Base-by-base conservation (phyloP, 306 rosid species). In the Glycine tomentella region DNA sequence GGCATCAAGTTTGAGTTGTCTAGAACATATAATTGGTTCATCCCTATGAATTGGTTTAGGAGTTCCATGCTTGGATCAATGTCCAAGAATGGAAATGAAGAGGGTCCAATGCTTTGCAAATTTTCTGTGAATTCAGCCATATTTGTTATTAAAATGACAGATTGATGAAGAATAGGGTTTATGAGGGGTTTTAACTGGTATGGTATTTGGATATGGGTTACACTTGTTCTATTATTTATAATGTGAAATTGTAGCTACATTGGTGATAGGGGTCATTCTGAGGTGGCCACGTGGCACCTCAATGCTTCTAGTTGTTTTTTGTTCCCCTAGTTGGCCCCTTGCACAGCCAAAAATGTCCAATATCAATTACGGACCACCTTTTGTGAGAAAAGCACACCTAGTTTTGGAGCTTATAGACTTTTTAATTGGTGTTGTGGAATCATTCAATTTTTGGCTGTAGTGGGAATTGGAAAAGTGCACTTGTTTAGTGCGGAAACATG, bases 41-140 rank as follows among this genome's bases (percentile, higher is more conserved):
- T 42, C 7, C 87, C 89, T 15, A 86, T 74, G 84, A 82, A 85
- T 25, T 89, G 95, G 69, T 78, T 81, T 17, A 86, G 61, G 1
- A 85, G 81, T 45, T 92, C 91, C 83, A 87, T 70, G 88, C 71
- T 92, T 72, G 89, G n/a, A n/a, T n/a, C n/a, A n/a, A n/a, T n/a
- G n/a, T n/a, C n/a, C n/a, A n/a, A n/a, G n/a, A n/a, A n/a, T n/a
- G n/a, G 87, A 72, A 86, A 89, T 9, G 92, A 64, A 36, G 31
- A 25, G 31, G 86, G 86, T 76, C 82, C 87, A 31, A 25, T 62
- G 78, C 79, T 87, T 42, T 42, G 46, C 56, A 92, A 77, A 75
- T 89, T 86, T 72, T 86, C 74, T n/a, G 88, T 69, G 84, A 90
- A 90, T 77, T 92, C 88, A 56, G 98, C 98, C 98, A 94, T 94